Percentiles rank a stretch among this genome's conserved stretches.
Evolutionary conservation across 352 stramenopile species (phyloP).

Genomic region (Phytophthora uliginosa): DNA sequence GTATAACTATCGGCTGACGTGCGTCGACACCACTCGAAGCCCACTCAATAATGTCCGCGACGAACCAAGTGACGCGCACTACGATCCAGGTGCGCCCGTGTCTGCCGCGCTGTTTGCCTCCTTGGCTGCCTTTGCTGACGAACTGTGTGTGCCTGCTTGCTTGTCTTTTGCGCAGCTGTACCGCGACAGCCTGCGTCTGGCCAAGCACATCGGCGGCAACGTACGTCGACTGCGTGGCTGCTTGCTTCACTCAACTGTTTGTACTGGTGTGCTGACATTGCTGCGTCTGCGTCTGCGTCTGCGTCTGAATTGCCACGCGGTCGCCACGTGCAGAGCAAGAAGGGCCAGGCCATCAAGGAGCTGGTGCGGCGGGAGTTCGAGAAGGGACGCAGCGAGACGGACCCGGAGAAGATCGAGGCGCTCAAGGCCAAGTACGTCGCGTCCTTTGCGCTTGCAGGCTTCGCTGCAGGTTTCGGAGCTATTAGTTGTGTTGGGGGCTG

Average conservation of each 20-base stretch:
- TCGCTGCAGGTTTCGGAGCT: neutral
- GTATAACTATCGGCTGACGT: neutral
- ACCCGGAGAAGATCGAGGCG: slow-evolving; percentile 85
- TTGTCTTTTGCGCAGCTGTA: slow-evolving; percentile 62
- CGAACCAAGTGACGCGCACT: slow-evolving; percentile 79
- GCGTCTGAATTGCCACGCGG: neutral
- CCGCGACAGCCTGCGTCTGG: slow-evolving; percentile 85
- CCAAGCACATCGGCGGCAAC: slow-evolving; percentile 89
- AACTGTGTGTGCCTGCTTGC: neutral
- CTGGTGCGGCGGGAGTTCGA: slow-evolving; percentile 85
- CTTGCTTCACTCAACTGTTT: neutral
- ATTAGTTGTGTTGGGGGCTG: neutral
- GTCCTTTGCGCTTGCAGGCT: neutral
- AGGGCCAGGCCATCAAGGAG: slow-evolving; percentile 77
- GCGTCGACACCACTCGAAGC: neutral
- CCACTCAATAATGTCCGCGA: slow-evolving; percentile 42
- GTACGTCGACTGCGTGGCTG: slow-evolving; percentile 40
- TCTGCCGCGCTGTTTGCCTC: neutral
- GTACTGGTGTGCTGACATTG: slow-evolving; percentile 11
- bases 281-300: slow-evolving; percentile 1
- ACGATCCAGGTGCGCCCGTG: slow-evolving; percentile 65
- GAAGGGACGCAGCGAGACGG: slow-evolving; percentile 79
- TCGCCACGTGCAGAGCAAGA: slow-evolving; percentile 75
- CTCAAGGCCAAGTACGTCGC: slow-evolving; percentile 85
- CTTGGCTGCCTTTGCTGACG: neutral